These are phyloP conservation scores for Malbranchea zuffiana DNA, from an alignment of 2,329 filamentous ascomycete genomes.

Conservation along the genomic window DNA sequence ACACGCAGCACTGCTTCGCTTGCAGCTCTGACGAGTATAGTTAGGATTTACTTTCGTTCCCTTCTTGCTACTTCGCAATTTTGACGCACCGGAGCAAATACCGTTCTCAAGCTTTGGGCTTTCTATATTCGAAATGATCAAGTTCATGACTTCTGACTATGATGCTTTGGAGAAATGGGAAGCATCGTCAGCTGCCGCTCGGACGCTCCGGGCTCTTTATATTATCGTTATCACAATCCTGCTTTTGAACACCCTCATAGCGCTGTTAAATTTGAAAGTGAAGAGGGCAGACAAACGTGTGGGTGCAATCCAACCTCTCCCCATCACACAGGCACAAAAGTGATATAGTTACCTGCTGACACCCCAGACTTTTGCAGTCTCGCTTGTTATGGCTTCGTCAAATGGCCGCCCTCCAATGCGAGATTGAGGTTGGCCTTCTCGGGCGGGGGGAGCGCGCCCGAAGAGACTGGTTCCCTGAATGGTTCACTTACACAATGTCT, in stretches of 20 bases:
- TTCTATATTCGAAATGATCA: too few species aligned
- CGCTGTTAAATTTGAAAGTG: slow-evolving; percentile 2
- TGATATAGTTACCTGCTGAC: background rate
- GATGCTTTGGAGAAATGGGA: too few species aligned
- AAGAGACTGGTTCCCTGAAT: slow-evolving; percentile 3
- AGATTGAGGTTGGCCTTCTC: slow-evolving; percentile 1
- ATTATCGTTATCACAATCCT: slow-evolving; percentile 1
- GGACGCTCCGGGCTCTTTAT: slow-evolving; percentile 2
- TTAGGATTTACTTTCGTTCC: slow-evolving; percentile 1
- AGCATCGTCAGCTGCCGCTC: slow-evolving; percentile 1
- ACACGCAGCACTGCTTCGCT: too few species aligned
- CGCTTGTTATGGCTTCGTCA: slow-evolving; percentile 5
- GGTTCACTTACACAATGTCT: slow-evolving; percentile 1
- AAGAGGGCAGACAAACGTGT: slow-evolving; percentile 2
- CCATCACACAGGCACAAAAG: background rate
- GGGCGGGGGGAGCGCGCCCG: background rate
- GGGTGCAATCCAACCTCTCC: too few species aligned
- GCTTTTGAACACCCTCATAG: slow-evolving; percentile 3
- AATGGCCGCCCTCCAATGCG: slow-evolving; percentile 1
- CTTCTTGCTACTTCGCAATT: slow-evolving; percentile 1
- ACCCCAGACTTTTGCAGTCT: background rate
- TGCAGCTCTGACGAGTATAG: too few species aligned
- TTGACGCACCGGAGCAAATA: too few species aligned
- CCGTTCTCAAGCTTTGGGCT: too few species aligned
- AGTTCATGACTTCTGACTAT: too few species aligned